Conservation (phyloP, 805 yeast species). For the Kodamaea fukazawae region DNA sequence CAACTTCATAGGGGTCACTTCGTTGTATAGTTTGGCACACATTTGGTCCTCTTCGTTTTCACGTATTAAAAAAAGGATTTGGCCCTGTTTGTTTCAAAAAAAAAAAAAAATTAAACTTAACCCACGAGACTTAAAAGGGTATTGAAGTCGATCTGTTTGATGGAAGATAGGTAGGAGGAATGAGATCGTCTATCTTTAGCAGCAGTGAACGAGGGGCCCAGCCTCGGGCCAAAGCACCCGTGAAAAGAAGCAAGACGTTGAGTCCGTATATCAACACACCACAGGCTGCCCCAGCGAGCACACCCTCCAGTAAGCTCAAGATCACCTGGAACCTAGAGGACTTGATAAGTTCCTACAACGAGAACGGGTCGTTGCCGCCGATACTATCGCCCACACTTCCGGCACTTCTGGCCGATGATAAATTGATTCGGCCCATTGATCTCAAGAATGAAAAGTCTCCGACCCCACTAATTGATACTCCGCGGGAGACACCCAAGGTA, state of each 20-base stretch:
- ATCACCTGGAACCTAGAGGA: slow-evolving; percentile 40
- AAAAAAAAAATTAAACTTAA: not conserved
- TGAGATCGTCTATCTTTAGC: slow-evolving; percentile 34
- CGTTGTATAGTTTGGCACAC: slow-evolving; percentile 20
- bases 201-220: slow-evolving; percentile 11
- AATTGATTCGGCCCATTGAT: slow-evolving; percentile 2
- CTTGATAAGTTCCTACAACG: slow-evolving; percentile 31
- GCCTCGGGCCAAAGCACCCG: slow-evolving; percentile 9
- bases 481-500: slow-evolving; percentile 1
- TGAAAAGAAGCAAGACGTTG: slow-evolving; percentile 15
- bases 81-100: slow-evolving; percentile 1
- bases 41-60: not conserved
- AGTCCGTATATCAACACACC: slow-evolving; percentile 17
- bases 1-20: slow-evolving; percentile 19
- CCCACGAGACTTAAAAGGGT: not conserved
- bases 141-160: not conserved
- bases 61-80: not conserved
- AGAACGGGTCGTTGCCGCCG: slow-evolving; percentile 34
- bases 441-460: slow-evolving; percentile 2
- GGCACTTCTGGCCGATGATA: slow-evolving; percentile 4
- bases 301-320: slow-evolving; percentile 2
- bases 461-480: slow-evolving; percentile 4
- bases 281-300: slow-evolving; percentile 2
- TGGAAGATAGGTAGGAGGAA: slow-evolving; percentile 7
- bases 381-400: slow-evolving; percentile 42